These are phyloP conservation scores for Cucurbita pepo DNA, from an alignment of 306 rosid genomes.

Conservation along the genomic window DNA sequence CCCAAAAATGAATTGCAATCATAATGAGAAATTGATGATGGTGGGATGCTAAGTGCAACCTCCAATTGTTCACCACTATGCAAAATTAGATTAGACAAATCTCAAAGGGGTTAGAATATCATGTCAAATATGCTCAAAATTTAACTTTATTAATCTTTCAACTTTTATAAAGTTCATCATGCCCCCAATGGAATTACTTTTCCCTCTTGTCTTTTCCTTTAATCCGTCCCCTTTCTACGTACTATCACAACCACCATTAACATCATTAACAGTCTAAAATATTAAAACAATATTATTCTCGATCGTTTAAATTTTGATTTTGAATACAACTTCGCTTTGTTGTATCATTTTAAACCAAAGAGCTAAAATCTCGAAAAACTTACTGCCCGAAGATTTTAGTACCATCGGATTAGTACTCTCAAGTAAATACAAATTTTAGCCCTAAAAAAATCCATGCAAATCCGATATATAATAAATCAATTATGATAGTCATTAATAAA, in stretches of 20 bases:
- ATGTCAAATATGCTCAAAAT: slow-evolving; percentile 7
- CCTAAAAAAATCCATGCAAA: too few relatives aligned
- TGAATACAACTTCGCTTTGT: too few relatives aligned
- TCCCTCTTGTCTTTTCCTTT: not conserved
- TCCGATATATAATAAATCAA: too few relatives aligned
- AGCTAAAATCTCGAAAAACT: not conserved
- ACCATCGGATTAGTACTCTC: too few relatives aligned
- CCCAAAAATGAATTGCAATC: not conserved
- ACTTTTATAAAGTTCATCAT: slow-evolving; percentile 9
- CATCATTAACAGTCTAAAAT: too few relatives aligned
- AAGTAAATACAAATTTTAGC: too few relatives aligned
- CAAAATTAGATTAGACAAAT: not conserved
- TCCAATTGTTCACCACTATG: not conserved
- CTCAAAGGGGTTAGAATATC: not conserved
- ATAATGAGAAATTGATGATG: not conserved
- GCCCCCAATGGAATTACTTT: slow-evolving; percentile 1
- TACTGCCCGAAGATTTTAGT: not conserved
- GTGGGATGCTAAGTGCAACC: not conserved
- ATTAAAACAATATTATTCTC: too few relatives aligned
- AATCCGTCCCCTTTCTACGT: not conserved
- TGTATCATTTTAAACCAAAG: too few relatives aligned
- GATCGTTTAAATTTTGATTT: too few relatives aligned
- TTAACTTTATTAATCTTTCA: slow-evolving; percentile 5
- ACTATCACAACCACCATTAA: too few relatives aligned
- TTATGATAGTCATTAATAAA: too few relatives aligned